Conservation (phyloP, 352 stramenopile genomes). For the Phytophthora hybrid region DNA sequence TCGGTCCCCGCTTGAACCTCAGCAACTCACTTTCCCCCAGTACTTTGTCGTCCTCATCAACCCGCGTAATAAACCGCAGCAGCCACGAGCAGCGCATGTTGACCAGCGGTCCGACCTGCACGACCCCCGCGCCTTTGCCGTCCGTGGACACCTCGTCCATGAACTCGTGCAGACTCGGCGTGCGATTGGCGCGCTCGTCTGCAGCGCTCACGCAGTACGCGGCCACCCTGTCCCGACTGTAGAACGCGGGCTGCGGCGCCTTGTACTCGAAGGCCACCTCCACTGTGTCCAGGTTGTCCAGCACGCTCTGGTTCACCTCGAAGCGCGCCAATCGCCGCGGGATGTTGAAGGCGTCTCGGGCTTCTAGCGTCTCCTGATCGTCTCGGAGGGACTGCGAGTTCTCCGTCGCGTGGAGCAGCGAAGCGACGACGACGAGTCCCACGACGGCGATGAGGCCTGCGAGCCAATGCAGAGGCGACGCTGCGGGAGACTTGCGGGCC, state of each 20-base stretch:
- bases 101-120: conserved; percentile 49
- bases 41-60: conserved; percentile 19
- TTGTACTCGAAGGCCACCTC: conserved; percentile 51
- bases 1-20: conserved; percentile 40
- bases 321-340: conserved; percentile 37
- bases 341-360: conserved; percentile 27
- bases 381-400: conserved; percentile 16
- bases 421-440: conserved; percentile 27
- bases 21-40: conserved; percentile 45
- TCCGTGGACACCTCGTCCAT: conserved; percentile 39
- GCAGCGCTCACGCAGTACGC: conserved; percentile 44
- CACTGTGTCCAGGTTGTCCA: conserved; percentile 47
- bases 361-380: conserved; percentile 20
- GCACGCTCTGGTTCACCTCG: conserved; percentile 32
- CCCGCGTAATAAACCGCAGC: conserved; percentile 47
- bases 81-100: conserved; percentile 62
- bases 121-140: conserved; percentile 28
- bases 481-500: conserved; percentile 11
- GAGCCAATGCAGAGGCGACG: conserved; percentile 17
- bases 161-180: conserved; percentile 28
- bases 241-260: conserved; percentile 36
- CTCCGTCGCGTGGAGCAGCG: conserved; percentile 20
- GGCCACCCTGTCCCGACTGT: conserved; percentile 31
- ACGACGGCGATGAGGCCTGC: conserved; percentile 24
- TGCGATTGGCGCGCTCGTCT: conserved; percentile 29